These are phyloP conservation scores for Immersiporthe knoxdaviesiana DNA, from an alignment of 2,329 filamentous ascomycete genomes.

Conservation along the genomic window DNA sequence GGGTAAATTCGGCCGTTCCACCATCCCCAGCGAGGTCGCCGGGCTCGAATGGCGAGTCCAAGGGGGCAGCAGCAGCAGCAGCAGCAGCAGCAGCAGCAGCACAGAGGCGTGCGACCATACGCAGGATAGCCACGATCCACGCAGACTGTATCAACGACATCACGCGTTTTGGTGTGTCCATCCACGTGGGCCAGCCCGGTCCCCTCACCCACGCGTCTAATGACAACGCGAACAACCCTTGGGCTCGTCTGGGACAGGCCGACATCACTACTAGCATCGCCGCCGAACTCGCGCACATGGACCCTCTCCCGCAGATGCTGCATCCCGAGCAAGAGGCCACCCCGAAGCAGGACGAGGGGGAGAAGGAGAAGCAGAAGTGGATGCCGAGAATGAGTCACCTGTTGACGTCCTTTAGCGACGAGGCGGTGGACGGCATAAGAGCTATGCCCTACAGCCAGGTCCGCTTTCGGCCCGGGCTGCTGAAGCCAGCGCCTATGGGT, in stretches of 20 bases:
- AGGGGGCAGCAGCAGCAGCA: too few species aligned
- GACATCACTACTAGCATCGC: constrained; percentile 23
- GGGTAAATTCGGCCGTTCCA: constrained; percentile 23
- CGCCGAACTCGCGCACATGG: constrained; percentile 18
- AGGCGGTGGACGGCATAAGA: neutral
- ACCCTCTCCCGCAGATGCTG: neutral
- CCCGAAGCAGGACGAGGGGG: neutral
- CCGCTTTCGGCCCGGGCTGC: neutral
- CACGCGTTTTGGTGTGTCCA: constrained; percentile 26
- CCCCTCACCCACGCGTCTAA: constrained; percentile 4
- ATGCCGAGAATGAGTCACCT: constrained; percentile 5
- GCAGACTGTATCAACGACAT: constrained; percentile 20
- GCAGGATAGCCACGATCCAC: constrained; percentile 27
- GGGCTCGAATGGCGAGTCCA: neutral
- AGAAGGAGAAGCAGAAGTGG: neutral
- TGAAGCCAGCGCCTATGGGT: constrained; percentile 16
- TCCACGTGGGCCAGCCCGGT: constrained; percentile 25
- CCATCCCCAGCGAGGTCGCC: constrained; percentile 16
- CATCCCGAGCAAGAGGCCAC: neutral
- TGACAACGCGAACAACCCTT: constrained; percentile 18
- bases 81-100: too few species aligned
- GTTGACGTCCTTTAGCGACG: constrained; percentile 4
- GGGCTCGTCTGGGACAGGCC: constrained; percentile 21
- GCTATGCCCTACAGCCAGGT: constrained; percentile 24
- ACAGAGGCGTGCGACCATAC: neutral